Evolutionary conservation across 768 basidiomycete species (phyloP), one percentile per base, ranked within the genome.

Genomic region (Boletus pseudopeckii): DNA sequence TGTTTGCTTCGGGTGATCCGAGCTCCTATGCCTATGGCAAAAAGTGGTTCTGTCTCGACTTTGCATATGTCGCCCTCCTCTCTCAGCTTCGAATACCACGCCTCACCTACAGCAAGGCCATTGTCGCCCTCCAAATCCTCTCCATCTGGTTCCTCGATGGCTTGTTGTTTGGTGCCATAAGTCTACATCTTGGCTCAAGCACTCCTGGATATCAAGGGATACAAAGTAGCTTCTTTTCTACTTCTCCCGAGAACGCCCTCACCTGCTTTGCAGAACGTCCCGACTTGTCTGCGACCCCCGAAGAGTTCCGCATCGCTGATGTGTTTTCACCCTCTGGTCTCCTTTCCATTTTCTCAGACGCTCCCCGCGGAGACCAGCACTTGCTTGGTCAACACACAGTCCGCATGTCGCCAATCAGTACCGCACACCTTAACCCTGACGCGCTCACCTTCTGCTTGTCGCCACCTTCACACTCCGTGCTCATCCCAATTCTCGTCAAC

Each of bases 381-480:
- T 73, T 91, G 8, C 79, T 85, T 32, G 95, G 95, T 33, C 87
- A 93, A 68, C 92, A 95, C 65, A 94, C 92, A 0, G 88, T 98
- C 48, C 84, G 88, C 58, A 86, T 95, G 80, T 91, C 92, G 0
- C 94, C 94, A 10, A 92, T 92, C 62, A 92, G 93, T 67, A 97
- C 94, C 3, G 95, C 94, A 5, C 85, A 87, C 20, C 76, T 98
- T 41, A 95, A 96, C 61, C 92, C 91, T 11, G 77, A 86, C 54
- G 77, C 72, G 14, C 76, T 82, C 48, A 83, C 83, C 4, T 94
- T 86, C 67, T 96, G 92, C 62, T 76, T 95, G 18, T 75, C 86
- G 2, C 68, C 76, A 10, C 72, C 78, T 42, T 72, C 76, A 10
- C 70, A 73, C 7, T 75, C 77, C 48, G 80, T 89, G 30, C 79